Percentiles rank a stretch among this genome's conserved stretches.
phyloP scores from a whole-genome alignment of 2,329 filamentous ascomycete species.

The Sporothrix globosa region DNA sequence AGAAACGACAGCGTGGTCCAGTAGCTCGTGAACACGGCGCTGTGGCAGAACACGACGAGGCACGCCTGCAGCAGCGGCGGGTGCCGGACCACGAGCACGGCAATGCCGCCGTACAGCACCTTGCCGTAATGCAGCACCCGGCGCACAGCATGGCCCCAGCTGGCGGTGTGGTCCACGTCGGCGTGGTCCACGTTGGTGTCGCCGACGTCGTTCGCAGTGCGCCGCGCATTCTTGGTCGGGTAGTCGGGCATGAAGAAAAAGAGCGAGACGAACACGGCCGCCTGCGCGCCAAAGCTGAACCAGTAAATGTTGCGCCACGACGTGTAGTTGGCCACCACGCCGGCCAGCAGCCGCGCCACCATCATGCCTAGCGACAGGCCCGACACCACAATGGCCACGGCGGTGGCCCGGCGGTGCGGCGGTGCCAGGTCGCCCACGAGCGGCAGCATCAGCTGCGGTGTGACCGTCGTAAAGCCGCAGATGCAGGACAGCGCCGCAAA shows the following conservation, averaged over 20 bases:
- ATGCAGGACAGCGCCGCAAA: constrained; percentile 75
- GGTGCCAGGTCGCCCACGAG: constrained; percentile 79
- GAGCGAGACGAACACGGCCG: constrained; percentile 64
- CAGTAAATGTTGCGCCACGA: constrained; percentile 80
- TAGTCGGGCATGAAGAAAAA: constrained; percentile 81
- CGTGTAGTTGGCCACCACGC: constrained; percentile 72
- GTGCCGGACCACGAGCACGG: constrained; percentile 64
- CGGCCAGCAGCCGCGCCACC: constrained; percentile 73
- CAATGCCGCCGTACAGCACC: constrained; percentile 70
- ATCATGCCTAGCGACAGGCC: constrained; percentile 76
- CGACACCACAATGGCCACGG: constrained; percentile 73
- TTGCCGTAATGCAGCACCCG: constrained; percentile 61
- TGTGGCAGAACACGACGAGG: constrained; percentile 65
- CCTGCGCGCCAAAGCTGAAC: constrained; percentile 73
- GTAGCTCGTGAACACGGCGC: constrained; percentile 56
- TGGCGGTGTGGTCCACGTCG: neutral
- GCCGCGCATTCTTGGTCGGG: constrained; percentile 67
- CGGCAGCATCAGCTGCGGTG: constrained; percentile 78
- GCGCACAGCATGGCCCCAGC: neutral
- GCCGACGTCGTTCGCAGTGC: neutral
- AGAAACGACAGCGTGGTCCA: constrained; percentile 77
- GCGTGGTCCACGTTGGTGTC: neutral
- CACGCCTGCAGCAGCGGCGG: constrained; percentile 72
- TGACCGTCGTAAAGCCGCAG: constrained; percentile 76
- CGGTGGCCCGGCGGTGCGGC: constrained; percentile 65